A percentile compares a stretch with the other conserved stretches of the same genome.
phyloP scores from a whole-genome alignment of 179 eudicot genomes.

The Camellia oleifera region DNA sequence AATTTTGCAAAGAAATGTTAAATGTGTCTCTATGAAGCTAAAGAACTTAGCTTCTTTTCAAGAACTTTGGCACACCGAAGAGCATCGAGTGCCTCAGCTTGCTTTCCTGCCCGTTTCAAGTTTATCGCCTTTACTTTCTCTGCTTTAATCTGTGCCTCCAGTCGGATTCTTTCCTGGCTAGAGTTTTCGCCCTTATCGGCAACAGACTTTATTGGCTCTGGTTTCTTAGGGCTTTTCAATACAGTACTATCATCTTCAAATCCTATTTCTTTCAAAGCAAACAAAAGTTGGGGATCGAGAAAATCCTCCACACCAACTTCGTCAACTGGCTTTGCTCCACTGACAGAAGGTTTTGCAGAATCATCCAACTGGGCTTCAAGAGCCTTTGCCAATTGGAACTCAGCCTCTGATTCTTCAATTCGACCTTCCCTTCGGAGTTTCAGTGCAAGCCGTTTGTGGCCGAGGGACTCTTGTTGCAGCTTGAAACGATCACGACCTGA shows the following conservation, averaged over 20 bases:
- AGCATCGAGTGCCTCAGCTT: constrained; percentile 79
- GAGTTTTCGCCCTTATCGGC: constrained; percentile 31
- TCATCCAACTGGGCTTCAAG: constrained; percentile 7
- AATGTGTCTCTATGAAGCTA: constrained; percentile 25
- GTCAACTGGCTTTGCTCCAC: constrained; percentile 32
- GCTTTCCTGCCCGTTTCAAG: constrained; percentile 79
- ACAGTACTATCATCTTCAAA: constrained; percentile 37
- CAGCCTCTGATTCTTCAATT: too few relatives aligned
- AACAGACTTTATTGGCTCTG: constrained; percentile 30
- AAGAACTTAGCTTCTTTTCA: constrained; percentile 67
- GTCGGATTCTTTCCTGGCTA: constrained; percentile 42
- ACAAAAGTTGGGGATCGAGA: constrained; percentile 85
- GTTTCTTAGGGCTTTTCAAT: constrained; percentile 25
- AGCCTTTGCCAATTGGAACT: too few relatives aligned
- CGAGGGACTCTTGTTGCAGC: too few relatives aligned
- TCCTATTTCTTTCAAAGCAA: constrained; percentile 77
- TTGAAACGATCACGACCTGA: too few relatives aligned
- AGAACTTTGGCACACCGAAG: constrained; percentile 71
- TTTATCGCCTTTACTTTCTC: constrained; percentile 75
- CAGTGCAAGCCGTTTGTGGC: too few relatives aligned
- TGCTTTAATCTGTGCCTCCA: constrained; percentile 74
- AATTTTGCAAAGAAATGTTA: background rate
- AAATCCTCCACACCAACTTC: constrained; percentile 70
- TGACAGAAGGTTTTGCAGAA: constrained; percentile 25
- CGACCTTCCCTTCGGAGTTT: too few relatives aligned